Base-by-base conservation (phyloP, 202 grass and related monocot species). In the Panicum hallii region DNA sequence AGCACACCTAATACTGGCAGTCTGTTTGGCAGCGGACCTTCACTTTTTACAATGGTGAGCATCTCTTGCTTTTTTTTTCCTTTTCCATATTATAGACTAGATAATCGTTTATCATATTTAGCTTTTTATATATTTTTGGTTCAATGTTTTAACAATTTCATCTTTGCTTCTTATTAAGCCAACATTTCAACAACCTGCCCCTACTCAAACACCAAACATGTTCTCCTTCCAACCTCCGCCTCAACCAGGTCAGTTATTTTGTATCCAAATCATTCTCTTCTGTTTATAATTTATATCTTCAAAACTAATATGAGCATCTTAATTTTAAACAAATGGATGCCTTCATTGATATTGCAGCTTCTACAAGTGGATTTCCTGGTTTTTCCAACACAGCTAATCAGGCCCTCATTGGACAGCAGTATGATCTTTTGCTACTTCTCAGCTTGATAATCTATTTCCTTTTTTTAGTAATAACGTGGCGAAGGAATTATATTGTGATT, bases 21-120 rank as follows among this genome's bases (percentile, higher is more conserved):
- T 63, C 74, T 90, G 53, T 94, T 98, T 81, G 65, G 74, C 72
- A 87, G 57, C 30, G 38, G 83, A 32, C 55, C 95, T 82, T 82
- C 89, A 78, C 36, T 69, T 52, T 91, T 93, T 86, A 54, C 68
- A 72, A 40, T 62, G 14, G 89, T 92, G 85, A 83, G 87, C 58
- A 81, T 73, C 36, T 14, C 26, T 48, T 55, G 70, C 44, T 23
- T 38, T 78, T 63, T 81, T 44, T 68, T 50, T 82, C 26, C 30
- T 55, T 57, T 50, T 50, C 22, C 58, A 50, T 40, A 87, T 67
- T 26, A 47, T 79, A 64, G 69, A 22, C 40, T 76, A 55, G 54
- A 70, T 40, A 63, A 38, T 77, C 16, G 45, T 70, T 56, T 64
- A 60, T 46, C 36, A 65, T 46, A 43, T 89, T 42, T 78, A 62